A percentile compares a stretch with the other conserved stretches of the same genome.
Evolutionary conservation across 139 green algal genomes (phyloP).

Genomic region (Microglena sp.): DNA sequence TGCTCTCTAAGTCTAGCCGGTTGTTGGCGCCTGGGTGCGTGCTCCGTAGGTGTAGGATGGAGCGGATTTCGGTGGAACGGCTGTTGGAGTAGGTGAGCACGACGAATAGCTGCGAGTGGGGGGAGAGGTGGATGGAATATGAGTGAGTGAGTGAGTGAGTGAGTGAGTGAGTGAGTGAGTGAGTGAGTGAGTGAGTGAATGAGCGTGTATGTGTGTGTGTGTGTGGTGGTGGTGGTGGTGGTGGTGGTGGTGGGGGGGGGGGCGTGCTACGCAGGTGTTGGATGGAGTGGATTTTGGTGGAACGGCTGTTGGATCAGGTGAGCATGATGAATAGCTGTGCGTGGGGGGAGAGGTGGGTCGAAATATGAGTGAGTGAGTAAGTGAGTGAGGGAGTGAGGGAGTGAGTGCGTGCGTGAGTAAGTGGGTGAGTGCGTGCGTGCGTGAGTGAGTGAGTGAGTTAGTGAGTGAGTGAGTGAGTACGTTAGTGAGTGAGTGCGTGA

Average conservation of each 20-base stretch:
- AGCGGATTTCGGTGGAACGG: slow-evolving; percentile 54
- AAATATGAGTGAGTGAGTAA: not conserved
- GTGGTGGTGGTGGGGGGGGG: no score
- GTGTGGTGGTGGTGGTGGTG: no score
- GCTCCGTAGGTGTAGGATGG: slow-evolving; percentile 44
- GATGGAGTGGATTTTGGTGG: slow-evolving; percentile 55
- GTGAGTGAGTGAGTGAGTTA: not conserved
- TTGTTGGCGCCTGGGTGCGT: slow-evolving; percentile 60
- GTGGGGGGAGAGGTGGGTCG: slow-evolving; percentile 14
- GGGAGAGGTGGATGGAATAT: not conserved
- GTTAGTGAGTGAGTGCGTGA: no score
- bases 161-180: not conserved
- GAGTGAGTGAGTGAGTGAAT: not conserved
- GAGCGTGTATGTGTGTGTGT: not conserved
- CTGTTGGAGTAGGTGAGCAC: slow-evolving; percentile 50
- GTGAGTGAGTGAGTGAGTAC: no score
- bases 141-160: not conserved
- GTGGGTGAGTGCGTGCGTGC: not conserved
- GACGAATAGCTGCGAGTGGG: slow-evolving; percentile 35
- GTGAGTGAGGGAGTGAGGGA: not conserved
- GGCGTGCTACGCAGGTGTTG: slow-evolving; percentile 50
- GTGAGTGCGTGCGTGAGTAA: not conserved
- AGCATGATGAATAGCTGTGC: slow-evolving; percentile 36
- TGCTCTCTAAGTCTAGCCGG: slow-evolving; percentile 57
- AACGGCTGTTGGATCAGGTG: slow-evolving; percentile 42